Conservation (phyloP, 2,329 filamentous ascomycete species). For the Plectosphaerella cucumerina region DNA sequence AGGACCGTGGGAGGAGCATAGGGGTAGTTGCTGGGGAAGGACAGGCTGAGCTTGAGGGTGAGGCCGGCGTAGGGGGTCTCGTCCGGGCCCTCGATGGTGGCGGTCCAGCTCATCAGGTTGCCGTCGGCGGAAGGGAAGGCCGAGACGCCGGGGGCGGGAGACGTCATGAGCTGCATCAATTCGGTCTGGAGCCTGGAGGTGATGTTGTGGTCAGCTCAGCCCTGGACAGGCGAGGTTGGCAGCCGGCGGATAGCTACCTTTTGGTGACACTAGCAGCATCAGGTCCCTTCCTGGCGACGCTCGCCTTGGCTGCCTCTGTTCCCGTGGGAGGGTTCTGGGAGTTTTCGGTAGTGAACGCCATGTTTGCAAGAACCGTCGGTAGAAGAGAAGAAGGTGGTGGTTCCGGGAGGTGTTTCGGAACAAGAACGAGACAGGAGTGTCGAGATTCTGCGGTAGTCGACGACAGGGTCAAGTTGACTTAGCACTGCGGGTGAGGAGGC, state of each 20-base stretch:
- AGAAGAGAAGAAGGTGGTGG: neutral
- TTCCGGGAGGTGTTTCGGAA: neutral
- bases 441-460: too few species aligned
- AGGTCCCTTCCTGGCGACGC: conserved; percentile 49
- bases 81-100: conserved; percentile 85
- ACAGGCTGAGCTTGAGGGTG: conserved; percentile 86
- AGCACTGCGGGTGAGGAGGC: neutral
- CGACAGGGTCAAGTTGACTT: neutral
- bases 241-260: conserved; percentile 48
- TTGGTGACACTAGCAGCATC: conserved; percentile 75
- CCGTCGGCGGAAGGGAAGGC: conserved; percentile 90
- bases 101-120: conserved; percentile 89
- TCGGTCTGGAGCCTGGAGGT: conserved; percentile 80
- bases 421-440: neutral
- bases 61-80: conserved; percentile 89
- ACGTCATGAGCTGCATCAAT: conserved; percentile 97
- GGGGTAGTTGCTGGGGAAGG: conserved; percentile 89
- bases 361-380: conserved; percentile 9
- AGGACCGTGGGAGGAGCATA: conserved; percentile 87
- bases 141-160: conserved; percentile 86
- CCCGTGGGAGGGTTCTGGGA: conserved; percentile 66
- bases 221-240: neutral
- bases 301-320: conserved; percentile 59
- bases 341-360: conserved; percentile 46
- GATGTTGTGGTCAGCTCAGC: conserved; percentile 1